Percentiles rank a stretch among this genome's conserved stretches.
phyloP scores from a whole-genome alignment of 345 rosid genomes.

The Aquilaria sinensis region DNA sequence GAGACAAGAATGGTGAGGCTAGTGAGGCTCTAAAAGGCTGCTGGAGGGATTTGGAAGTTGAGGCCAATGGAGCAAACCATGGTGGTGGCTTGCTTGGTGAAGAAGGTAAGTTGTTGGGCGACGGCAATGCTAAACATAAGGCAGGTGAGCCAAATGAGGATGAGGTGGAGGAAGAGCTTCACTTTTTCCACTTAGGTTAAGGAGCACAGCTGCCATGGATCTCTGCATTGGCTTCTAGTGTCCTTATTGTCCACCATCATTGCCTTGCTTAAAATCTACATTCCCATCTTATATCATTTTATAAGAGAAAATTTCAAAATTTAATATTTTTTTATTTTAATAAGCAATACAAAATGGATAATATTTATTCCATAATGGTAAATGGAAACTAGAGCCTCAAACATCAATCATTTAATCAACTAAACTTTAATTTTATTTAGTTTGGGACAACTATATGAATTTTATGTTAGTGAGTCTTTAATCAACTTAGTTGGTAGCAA shows the following conservation, averaged over 20 bases:
- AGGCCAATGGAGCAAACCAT: conserved; percentile 39
- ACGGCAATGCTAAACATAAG: conserved; percentile 58
- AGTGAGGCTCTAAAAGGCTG: conserved; percentile 57
- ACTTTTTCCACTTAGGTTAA: conserved; percentile 86
- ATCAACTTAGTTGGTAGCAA: no score
- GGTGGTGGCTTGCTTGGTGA: conserved; percentile 45
- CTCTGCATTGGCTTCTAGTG: conserved; percentile 25
- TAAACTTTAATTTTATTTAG: no score
- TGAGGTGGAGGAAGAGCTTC: conserved; percentile 37
- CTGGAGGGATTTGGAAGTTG: conserved; percentile 61
- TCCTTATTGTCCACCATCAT: conserved; percentile 55
- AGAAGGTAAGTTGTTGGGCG: conserved; percentile 71
- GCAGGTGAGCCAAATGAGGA: conserved; percentile 42
- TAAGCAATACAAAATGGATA: no score
- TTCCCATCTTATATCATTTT: background rate
- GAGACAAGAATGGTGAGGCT: conserved; percentile 43
- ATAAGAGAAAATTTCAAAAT: no score
- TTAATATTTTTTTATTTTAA: no score
- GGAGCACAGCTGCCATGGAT: conserved; percentile 81
- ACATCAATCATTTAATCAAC: no score
- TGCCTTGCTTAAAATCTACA: conserved; percentile 71
- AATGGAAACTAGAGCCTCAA: no score
- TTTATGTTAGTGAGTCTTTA: no score
- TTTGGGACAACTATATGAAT: no score
- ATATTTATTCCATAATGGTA: no score